These are phyloP conservation scores for Coprinopsis sp. DNA, from an alignment of 768 basidiomycete species.

Conservation along the genomic window DNA sequence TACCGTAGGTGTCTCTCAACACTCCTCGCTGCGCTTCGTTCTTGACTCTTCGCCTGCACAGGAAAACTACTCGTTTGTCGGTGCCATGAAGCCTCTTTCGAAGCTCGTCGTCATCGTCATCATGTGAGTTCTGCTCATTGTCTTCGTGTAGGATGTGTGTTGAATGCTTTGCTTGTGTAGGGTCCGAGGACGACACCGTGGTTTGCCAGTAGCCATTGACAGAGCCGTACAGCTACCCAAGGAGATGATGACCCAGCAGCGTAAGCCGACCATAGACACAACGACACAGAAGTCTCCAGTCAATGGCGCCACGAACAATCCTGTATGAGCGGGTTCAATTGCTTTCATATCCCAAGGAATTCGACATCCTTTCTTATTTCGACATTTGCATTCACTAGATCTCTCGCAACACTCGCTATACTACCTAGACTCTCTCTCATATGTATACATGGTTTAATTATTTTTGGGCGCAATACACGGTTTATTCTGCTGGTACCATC, in stretches of 20 bases:
- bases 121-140: slow-evolving; percentile 41
- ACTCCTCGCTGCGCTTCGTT: neutral
- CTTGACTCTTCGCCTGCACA: slow-evolving; percentile 16
- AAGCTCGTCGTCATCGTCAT: slow-evolving; percentile 69
- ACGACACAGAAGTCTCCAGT: too few species aligned
- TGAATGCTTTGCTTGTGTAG: slow-evolving; percentile 19
- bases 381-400: too few species aligned
- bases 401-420: too few species aligned
- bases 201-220: slow-evolving; percentile 64
- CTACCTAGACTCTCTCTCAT: too few species aligned
- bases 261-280: too few species aligned
- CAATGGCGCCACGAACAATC: too few species aligned
- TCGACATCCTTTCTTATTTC: too few species aligned
- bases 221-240: slow-evolving; percentile 43
- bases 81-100: slow-evolving; percentile 58
- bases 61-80: slow-evolving; percentile 61
- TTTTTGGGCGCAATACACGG: too few species aligned
- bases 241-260: slow-evolving; percentile 24
- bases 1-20: slow-evolving; percentile 25
- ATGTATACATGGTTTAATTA: too few species aligned
- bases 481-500: too few species aligned
- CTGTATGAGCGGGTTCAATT: too few species aligned
- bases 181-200: slow-evolving; percentile 70
- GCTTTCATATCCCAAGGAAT: too few species aligned
- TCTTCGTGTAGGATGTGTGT: neutral